Base-by-base conservation (phyloP, 1,284 basidiomycete species). In the Phellinidium pouzarii region DNA sequence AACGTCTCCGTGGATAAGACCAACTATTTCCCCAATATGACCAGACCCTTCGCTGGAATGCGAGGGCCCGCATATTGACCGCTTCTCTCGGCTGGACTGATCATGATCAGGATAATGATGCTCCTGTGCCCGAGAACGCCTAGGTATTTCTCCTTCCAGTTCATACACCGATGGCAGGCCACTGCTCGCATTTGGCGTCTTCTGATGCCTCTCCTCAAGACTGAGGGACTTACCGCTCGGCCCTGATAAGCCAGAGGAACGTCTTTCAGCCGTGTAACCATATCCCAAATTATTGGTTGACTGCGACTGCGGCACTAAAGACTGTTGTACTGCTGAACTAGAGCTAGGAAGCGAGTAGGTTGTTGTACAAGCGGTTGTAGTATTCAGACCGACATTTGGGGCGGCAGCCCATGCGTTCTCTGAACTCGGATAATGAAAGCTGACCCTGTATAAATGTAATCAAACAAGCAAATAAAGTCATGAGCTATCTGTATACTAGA, bases 341-440 rank as follows among this genome's bases (percentile, higher is more conserved):
- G 41, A 26, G 27, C 29, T 42, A 14, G 45, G 19, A 20, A 12
- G 45, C 34, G n/a, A 17, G 20, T 22, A 36, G 29, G 41, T 17
- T 14, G 25, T 19, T 14, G 17, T 12, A 25, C 20, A 19, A 6
- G 23, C 31, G 20, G 48, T 26, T 26, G 48, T 27, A 12, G 42
- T 23, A 5, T 34, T 41, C 25, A 42, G 43, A 31, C 14, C 19
- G 11, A 50, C 42, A 26, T 53, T 29, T 4, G 47, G 46, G 26
- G 46, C 41, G 12, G 41, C 52, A 19, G 46, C 48, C 38, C 52
- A 41, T 19, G 38, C 29, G 19, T 37, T 19, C 17, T 44, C 46
- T n/a, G 14, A 7, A 11, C 8, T 49, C 41, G 37, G 53, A 26
- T n/a, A n/a, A n/a, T n/a, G n/a, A n/a, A 45, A 40, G 17, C 17